Conservation (phyloP, 768 basidiomycete genomes). For the Naganishia kalamii region DNA sequence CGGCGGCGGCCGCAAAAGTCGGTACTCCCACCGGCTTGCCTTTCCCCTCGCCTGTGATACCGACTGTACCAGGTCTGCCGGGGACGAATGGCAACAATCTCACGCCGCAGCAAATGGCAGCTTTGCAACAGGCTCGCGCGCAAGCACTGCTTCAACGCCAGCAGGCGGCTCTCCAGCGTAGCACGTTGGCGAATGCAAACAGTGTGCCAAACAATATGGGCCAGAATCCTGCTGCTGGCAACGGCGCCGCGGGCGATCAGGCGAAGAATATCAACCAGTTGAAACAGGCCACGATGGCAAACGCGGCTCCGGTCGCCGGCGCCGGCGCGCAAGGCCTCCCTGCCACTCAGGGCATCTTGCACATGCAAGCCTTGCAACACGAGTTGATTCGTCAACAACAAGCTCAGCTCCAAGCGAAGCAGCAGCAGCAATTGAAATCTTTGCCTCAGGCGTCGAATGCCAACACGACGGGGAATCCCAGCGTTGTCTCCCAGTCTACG, state of each 20-base stretch:
- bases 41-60: slow-evolving; percentile 4
- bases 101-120: slow-evolving; percentile 15
- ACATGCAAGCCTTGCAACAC: slow-evolving; percentile 22
- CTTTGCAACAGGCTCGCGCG: slow-evolving; percentile 12
- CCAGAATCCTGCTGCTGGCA: not conserved
- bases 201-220: not conserved
- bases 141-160: slow-evolving; percentile 7
- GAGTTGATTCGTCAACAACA: slow-evolving; percentile 21
- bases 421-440: not conserved
- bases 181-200: not conserved
- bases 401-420: slow-evolving; percentile 9
- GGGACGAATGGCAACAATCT: not conserved
- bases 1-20: slow-evolving; percentile 1
- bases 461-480: not conserved
- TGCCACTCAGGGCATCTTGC: slow-evolving; percentile 13
- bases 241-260: not conserved
- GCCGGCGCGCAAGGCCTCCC: not conserved
- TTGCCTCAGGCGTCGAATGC: not conserved
- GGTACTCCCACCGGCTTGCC: slow-evolving; percentile 9
- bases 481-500: no score
- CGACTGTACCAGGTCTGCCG: not conserved
- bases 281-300: slow-evolving; percentile 12
- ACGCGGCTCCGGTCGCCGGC: slow-evolving; percentile 4
- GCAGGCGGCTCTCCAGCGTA: not conserved
- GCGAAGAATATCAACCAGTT: slow-evolving; percentile 11